Evolutionary conservation across 441 rosid species (phyloP).

Genomic region (Syzygium syzygioides): DNA sequence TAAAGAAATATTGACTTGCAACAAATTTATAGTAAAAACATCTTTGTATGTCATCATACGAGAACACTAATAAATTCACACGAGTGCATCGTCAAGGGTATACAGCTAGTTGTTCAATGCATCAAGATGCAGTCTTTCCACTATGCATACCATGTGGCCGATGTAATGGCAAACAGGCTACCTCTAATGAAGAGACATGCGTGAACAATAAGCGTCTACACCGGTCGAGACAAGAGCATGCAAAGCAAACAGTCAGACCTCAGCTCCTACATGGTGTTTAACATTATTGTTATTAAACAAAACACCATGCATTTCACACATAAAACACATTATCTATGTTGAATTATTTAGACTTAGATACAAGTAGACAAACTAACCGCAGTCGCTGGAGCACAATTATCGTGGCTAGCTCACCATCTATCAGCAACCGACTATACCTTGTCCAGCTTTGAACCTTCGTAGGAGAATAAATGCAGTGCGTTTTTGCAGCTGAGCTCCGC

Average conservation of each 20-base stretch:
- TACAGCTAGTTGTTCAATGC: neutral
- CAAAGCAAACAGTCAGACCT: neutral
- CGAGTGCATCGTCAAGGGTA: neutral
- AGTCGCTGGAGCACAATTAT: neutral
- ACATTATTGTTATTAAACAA: neutral
- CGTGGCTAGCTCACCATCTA: neutral
- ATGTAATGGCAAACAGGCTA: neutral
- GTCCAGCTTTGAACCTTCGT: constrained; percentile 43
- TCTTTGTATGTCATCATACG: neutral
- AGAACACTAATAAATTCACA: neutral
- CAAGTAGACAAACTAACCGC: neutral
- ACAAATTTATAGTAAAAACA: neutral
- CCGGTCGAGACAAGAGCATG: neutral
- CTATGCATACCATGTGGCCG: neutral
- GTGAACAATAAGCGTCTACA: neutral
- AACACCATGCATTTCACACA: neutral
- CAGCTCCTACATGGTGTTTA: neutral
- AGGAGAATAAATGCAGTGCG: constrained; percentile 59
- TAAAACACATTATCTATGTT: neutral
- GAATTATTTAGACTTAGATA: neutral
- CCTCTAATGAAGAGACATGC: neutral
- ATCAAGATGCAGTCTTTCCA: neutral
- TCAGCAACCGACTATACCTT: neutral
- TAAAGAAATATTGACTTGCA: neutral
- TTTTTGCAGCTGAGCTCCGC: constrained; percentile 61